Evolutionary conservation across 768 basidiomycete species (phyloP).

Genomic region (Pluteus cervinus): DNA sequence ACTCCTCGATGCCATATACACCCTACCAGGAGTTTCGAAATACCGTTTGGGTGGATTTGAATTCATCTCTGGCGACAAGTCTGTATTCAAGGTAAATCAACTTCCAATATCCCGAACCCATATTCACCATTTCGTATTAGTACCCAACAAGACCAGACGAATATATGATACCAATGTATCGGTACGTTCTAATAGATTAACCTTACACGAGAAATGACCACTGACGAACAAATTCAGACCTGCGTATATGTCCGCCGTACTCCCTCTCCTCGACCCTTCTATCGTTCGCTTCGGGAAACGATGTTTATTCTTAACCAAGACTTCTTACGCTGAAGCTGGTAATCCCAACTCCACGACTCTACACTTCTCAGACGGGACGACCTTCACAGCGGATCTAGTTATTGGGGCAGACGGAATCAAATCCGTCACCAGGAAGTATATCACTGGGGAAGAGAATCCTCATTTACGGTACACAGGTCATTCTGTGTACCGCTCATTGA

Average conservation of each 20-base stretch:
- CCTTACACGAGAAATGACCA: constrained; percentile 2
- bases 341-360: too few relatives aligned
- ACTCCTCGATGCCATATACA: constrained; percentile 34
- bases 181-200: constrained; percentile 17
- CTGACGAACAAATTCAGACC: too few relatives aligned
- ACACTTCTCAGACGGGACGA: constrained; percentile 44
- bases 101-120: too few relatives aligned
- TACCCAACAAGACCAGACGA: constrained; percentile 27
- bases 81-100: too few relatives aligned
- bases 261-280: constrained; percentile 33
- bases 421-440: constrained; percentile 35
- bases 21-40: constrained; percentile 25
- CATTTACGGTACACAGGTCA: constrained; percentile 37
- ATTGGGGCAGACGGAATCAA: constrained; percentile 51
- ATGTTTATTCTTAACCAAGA: too few relatives aligned
- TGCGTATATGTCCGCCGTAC: constrained; percentile 42
- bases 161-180: constrained; percentile 38
- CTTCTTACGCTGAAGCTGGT: too few relatives aligned
- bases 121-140: constrained; percentile 13
- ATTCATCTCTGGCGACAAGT: constrained; percentile 43
- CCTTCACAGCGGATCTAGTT: constrained; percentile 39
- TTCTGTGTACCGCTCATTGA: constrained; percentile 42
- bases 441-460: constrained; percentile 20
- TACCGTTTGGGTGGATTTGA: constrained; percentile 27
- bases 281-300: constrained; percentile 46